These are phyloP conservation scores for Fraxinus pennsylvanica DNA, from an alignment of 257 asterid genomes.

Conservation along the genomic window DNA sequence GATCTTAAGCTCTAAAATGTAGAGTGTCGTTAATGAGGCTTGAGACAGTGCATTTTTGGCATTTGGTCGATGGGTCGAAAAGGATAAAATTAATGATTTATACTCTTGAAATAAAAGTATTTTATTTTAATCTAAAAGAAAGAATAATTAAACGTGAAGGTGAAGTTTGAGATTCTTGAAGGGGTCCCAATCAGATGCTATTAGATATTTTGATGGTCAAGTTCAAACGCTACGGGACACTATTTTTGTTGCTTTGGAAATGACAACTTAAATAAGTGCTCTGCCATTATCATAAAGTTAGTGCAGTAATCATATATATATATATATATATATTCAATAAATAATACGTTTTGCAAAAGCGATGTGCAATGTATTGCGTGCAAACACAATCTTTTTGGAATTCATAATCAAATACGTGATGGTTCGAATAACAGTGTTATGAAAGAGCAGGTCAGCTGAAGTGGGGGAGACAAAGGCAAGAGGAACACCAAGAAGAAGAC, in stretches of 20 bases:
- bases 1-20: too few species aligned
- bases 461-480: too few species aligned
- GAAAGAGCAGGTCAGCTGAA: too few species aligned
- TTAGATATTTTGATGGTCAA: background rate
- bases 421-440: too few species aligned
- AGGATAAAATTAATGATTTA: too few species aligned
- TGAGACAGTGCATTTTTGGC: too few species aligned
- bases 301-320: background rate
- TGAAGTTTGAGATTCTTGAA: background rate
- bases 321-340: background rate
- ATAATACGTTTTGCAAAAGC: background rate
- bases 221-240: conserved; percentile 6
- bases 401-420: background rate
- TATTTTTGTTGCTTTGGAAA: background rate
- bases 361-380: background rate
- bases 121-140: too few species aligned
- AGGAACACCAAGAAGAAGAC: too few species aligned
- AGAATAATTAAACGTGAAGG: background rate
- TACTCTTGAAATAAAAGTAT: too few species aligned
- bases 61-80: too few species aligned
- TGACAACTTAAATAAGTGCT: background rate
- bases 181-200: background rate
- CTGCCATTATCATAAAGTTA: background rate
- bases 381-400: background rate
- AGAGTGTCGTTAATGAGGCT: too few species aligned